Conservation (phyloP, 257 asterid genomes). For the Catharanthus roseus region DNA sequence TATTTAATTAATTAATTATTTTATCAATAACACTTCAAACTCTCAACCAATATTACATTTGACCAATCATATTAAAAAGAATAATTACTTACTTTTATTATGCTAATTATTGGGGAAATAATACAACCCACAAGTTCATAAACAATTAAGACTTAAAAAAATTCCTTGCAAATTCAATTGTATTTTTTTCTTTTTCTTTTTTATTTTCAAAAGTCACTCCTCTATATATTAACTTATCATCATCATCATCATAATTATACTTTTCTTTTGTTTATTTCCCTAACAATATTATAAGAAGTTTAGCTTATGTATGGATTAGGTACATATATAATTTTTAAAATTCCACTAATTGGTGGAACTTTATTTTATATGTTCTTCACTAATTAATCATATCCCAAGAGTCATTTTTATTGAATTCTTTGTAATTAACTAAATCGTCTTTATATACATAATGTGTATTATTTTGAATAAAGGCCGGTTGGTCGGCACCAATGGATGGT, state of each 20-base stretch:
- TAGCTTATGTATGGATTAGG: constrained; percentile 15
- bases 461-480: constrained; percentile 40
- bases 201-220: no score
- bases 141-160: no score
- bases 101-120: not conserved
- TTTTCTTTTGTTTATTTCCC: no score
- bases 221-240: not conserved
- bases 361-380: not conserved
- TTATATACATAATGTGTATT: constrained; percentile 10
- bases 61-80: not conserved
- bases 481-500: constrained; percentile 55
- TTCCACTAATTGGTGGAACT: constrained; percentile 8
- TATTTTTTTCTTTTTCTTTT: no score
- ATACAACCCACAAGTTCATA: not conserved
- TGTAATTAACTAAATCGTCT: constrained; percentile 14
- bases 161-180: no score
- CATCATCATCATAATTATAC: constrained; percentile 1
- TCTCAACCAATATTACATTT: not conserved
- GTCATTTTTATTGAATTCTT: not conserved
- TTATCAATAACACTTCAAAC: not conserved
- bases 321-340: not conserved
- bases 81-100: not conserved
- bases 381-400: not conserved
- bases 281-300: no score
- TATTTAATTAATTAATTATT: not conserved